These are phyloP conservation scores for Agaricus sinodeliciosus DNA, from an alignment of 768 basidiomycete species.

Conservation along the genomic window DNA sequence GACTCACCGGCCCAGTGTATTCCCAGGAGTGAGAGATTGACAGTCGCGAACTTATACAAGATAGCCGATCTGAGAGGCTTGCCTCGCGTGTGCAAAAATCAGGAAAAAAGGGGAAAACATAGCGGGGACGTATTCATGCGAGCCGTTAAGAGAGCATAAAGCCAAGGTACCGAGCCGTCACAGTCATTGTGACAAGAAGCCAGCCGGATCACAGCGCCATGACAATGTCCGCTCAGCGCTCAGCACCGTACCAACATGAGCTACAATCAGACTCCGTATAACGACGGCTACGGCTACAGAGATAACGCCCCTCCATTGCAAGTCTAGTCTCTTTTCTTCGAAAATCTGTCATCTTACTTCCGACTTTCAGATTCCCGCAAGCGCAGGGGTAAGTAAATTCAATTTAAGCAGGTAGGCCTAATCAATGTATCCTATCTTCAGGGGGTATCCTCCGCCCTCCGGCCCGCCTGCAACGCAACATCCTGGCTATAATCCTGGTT, in stretches of 20 bases:
- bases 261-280: neutral
- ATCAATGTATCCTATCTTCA: neutral
- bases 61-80: too few species aligned
- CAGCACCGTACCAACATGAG: neutral
- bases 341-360: too few species aligned
- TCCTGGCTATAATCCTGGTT: slow-evolving; percentile 30
- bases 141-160: too few species aligned
- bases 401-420: neutral
- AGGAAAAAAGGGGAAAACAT: too few species aligned
- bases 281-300: neutral
- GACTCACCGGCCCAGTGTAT: too few species aligned
- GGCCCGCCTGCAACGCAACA: slow-evolving; percentile 15
- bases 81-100: too few species aligned
- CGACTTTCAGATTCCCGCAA: slow-evolving; percentile 21
- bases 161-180: too few species aligned
- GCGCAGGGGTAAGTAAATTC: slow-evolving; percentile 15
- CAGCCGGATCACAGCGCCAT: too few species aligned
- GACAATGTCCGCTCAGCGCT: neutral
- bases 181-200: too few species aligned
- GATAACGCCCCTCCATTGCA: neutral
- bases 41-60: too few species aligned
- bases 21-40: too few species aligned
- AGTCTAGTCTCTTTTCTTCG: neutral
- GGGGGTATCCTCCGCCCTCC: slow-evolving; percentile 12
- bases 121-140: too few species aligned